Evolutionary conservation across 192 early-diverging fungal genomes (phyloP).

Genomic region (Phlyctochytrium planicorne): DNA sequence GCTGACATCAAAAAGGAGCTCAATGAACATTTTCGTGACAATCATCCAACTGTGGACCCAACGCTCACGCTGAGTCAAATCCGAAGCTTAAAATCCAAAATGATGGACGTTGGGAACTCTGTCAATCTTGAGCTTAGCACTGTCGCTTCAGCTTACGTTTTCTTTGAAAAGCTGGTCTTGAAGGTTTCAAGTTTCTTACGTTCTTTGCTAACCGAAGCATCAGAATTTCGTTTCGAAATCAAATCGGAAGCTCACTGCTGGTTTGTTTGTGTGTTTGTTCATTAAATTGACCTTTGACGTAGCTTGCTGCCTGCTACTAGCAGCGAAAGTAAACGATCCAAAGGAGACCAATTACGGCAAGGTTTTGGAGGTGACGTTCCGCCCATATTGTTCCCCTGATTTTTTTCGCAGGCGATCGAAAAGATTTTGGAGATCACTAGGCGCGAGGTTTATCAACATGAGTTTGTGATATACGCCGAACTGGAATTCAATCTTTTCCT

Average conservation of each 20-base stretch:
- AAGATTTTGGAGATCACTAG: slow-evolving; percentile 71
- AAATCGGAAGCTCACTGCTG: slow-evolving; percentile 71
- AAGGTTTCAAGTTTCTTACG: slow-evolving; percentile 48
- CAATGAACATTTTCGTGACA: slow-evolving; percentile 78
- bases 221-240: slow-evolving; percentile 66
- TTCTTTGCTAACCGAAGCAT: not conserved
- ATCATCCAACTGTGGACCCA: slow-evolving; percentile 77
- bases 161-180: slow-evolving; percentile 92
- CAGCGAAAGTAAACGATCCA: slow-evolving; percentile 85
- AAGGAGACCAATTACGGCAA: slow-evolving; percentile 63
- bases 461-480: slow-evolving; percentile 87
- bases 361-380: slow-evolving; percentile 57
- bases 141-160: slow-evolving; percentile 85
- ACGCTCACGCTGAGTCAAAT: slow-evolving; percentile 87
- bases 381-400: not conserved
- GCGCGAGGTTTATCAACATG: slow-evolving; percentile 80
- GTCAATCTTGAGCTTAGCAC: slow-evolving; percentile 85
- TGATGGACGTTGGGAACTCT: slow-evolving; percentile 56
- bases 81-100: slow-evolving; percentile 69
- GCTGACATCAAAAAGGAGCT: slow-evolving; percentile 85
- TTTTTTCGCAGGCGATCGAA: slow-evolving; percentile 58
- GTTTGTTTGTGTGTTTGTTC: slow-evolving; percentile 16
- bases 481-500: slow-evolving; percentile 91
- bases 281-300: not conserved
- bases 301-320: slow-evolving; percentile 77